Evolutionary conservation across 1,284 basidiomycete species (phyloP).

Genomic region (Fistulinella cinereoalba): DNA sequence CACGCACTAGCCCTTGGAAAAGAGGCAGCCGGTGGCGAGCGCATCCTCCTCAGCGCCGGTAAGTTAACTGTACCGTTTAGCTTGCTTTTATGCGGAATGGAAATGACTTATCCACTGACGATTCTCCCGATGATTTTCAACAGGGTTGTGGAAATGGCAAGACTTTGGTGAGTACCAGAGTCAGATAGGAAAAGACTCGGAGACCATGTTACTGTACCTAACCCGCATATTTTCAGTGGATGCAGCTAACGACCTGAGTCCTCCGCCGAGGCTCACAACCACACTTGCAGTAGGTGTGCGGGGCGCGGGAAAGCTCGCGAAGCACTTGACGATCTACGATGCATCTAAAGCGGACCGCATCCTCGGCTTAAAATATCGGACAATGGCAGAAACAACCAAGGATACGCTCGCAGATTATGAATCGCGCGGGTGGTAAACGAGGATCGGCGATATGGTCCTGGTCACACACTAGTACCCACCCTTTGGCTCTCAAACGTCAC

Average conservation of each 20-base stretch:
- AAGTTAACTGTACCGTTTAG: background rate
- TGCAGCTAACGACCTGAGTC: constrained; percentile 27
- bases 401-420: constrained; percentile 45
- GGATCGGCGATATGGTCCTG: too few species aligned
- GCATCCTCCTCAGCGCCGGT: constrained; percentile 51
- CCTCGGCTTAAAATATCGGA: constrained; percentile 46
- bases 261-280: constrained; percentile 20
- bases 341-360: constrained; percentile 41
- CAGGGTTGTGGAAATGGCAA: constrained; percentile 33
- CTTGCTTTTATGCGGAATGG: too few species aligned
- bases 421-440: constrained; percentile 34
- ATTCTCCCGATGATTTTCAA: too few species aligned
- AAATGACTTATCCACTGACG: too few species aligned
- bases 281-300: constrained; percentile 29
- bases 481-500: too few species aligned
- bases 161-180: constrained; percentile 27
- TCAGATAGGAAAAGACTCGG: background rate
- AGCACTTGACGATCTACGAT: constrained; percentile 31
- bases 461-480: too few species aligned
- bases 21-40: constrained; percentile 56
- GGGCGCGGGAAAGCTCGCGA: constrained; percentile 37
- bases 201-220: background rate
- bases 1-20: constrained; percentile 55
- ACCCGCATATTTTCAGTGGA: constrained; percentile 19
- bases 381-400: constrained; percentile 40